Conservation (phyloP, 2,329 filamentous ascomycete species). For the Botryosphaeria agaves region DNA sequence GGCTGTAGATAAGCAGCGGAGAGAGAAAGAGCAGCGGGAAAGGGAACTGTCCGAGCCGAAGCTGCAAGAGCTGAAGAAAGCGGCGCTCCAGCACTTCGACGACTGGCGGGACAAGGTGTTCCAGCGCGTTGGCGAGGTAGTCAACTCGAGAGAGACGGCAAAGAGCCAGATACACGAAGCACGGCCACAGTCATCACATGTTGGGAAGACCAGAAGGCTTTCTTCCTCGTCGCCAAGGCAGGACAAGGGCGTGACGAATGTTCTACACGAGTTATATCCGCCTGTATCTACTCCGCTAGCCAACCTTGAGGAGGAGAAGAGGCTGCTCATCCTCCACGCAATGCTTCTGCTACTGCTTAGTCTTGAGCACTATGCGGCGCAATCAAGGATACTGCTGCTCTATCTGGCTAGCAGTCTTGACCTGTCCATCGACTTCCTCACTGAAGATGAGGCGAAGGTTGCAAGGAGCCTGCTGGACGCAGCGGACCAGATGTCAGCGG, state of each 20-base stretch:
- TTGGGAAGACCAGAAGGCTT: constrained; percentile 17
- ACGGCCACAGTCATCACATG: constrained; percentile 15
- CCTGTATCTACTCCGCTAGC: constrained; percentile 19
- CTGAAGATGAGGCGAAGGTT: constrained; percentile 42
- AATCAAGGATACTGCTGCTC: constrained; percentile 18
- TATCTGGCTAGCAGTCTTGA: constrained; percentile 15
- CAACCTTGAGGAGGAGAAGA: constrained; percentile 16
- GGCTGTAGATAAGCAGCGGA: constrained; percentile 13
- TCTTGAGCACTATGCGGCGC: constrained; percentile 19
- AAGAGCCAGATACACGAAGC: constrained; percentile 18
- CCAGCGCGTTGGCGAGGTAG: constrained; percentile 51
- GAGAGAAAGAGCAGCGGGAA: constrained; percentile 20
- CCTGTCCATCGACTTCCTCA: constrained; percentile 14
- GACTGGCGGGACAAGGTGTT: constrained; percentile 63
- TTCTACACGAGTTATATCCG: constrained; percentile 15
- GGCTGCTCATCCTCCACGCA: constrained; percentile 18
- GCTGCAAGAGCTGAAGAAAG: constrained; percentile 49
- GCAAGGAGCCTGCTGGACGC: constrained; percentile 58
- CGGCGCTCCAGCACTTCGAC: constrained; percentile 53
- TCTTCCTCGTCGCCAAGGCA: constrained; percentile 3
- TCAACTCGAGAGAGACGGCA: constrained; percentile 20
- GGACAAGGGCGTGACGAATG: constrained; percentile 12
- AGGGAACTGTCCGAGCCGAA: constrained; percentile 32
- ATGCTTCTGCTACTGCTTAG: constrained; percentile 19
- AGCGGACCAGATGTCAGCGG: constrained; percentile 60